Conservation (phyloP, 495 filamentous ascomycete genomes). For the Cercophora sp. region DNA sequence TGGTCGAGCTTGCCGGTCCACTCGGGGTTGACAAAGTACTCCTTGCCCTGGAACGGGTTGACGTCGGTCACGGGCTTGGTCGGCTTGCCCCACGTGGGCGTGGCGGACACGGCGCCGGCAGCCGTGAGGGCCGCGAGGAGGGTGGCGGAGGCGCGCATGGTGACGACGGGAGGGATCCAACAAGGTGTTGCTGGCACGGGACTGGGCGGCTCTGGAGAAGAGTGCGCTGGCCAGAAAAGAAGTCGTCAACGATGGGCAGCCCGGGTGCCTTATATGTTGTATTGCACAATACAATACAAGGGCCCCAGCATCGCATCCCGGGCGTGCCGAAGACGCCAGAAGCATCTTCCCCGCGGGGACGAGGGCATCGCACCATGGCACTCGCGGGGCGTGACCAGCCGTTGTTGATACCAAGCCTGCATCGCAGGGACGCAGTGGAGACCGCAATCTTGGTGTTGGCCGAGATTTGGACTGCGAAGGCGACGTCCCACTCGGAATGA, state of each 20-base stretch:
- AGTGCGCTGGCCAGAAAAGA: background rate
- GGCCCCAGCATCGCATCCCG: background rate
- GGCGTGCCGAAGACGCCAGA: no score
- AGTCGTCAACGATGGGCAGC: no score
- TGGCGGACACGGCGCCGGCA: slow-evolving; percentile 9
- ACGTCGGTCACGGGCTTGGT: background rate
- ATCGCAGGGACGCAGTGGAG: background rate
- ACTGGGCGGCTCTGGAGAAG: background rate
- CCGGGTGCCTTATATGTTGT: background rate
- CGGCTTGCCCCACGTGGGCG: background rate
- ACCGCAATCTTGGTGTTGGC: background rate
- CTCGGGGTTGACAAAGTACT: slow-evolving; percentile 51
- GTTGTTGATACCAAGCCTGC: background rate
- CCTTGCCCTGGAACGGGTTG: slow-evolving; percentile 52
- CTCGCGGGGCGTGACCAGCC: no score
- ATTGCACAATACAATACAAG: background rate
- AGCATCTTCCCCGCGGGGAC: no score
- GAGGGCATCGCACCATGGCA: no score
- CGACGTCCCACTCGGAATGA: background rate
- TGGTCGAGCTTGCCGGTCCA: slow-evolving; percentile 50
- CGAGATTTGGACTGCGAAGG: background rate
- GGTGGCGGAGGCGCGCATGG: slow-evolving; percentile 6
- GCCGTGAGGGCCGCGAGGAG: slow-evolving; percentile 13
- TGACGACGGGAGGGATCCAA: background rate
- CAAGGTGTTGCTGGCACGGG: background rate